A percentile compares a stretch with the other conserved stretches of the same genome.
These are phyloP conservation scores for Eimeria mitis DNA, from an alignment of 169 alveolate genomes.

Conservation along the genomic window DNA sequence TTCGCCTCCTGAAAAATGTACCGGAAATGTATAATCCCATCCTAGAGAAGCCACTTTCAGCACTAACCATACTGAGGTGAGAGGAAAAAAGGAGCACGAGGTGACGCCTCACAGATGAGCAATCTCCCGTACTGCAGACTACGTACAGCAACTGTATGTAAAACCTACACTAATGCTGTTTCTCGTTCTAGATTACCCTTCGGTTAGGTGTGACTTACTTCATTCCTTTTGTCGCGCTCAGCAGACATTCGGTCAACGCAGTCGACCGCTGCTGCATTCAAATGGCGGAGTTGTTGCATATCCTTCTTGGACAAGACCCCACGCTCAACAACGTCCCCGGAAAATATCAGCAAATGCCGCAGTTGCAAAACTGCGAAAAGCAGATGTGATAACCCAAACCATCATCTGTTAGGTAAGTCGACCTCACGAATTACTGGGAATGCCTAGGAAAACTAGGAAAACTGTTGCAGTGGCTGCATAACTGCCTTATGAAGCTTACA, in stretches of 20 bases:
- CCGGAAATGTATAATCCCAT: not conserved
- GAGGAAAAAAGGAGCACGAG: not conserved
- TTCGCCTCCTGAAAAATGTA: conserved; percentile 21
- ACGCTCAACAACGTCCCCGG: conserved; percentile 26
- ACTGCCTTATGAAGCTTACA: not conserved
- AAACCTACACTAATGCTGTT: not conserved
- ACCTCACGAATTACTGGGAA: not conserved
- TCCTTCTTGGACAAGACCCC: conserved; percentile 58
- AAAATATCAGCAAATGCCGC: conserved; percentile 23
- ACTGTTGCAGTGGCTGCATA: not conserved
- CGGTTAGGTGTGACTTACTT: not conserved
- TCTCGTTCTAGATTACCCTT: not conserved
- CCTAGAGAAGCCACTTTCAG: not conserved
- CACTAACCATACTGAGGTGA: not conserved
- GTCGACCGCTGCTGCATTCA: conserved; percentile 65
- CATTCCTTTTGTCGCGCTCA: conserved; percentile 52
- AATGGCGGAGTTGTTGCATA: conserved; percentile 34
- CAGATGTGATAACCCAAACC: not conserved
- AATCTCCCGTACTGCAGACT: not conserved
- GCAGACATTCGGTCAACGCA: conserved; percentile 49
- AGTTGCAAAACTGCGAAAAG: conserved; percentile 42
- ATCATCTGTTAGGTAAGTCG: not conserved
- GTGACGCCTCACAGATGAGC: not conserved
- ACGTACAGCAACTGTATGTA: not conserved
- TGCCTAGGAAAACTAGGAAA: not conserved